Evolutionary conservation across 169 alveolate genomes (phyloP).

Genomic region (Hepatocystis sp.): DNA sequence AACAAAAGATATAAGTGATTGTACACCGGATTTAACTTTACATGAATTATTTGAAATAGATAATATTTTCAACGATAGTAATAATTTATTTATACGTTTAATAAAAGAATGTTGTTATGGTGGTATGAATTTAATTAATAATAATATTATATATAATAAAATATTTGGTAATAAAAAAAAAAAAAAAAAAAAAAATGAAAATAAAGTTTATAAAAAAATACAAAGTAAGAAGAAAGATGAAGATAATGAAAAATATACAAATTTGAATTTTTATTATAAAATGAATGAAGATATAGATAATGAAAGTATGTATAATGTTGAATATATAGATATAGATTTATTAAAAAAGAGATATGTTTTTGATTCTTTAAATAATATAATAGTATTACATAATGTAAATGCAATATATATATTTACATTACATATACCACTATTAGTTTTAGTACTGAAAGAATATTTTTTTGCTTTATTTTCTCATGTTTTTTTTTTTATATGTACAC

Average conservation of each 20-base stretch:
- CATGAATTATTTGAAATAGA: conserved; percentile 28
- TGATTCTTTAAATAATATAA: conserved; percentile 39
- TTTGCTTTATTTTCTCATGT: conserved; percentile 71
- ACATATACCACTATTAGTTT: conserved; percentile 34
- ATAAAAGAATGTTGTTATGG: conserved; percentile 57
- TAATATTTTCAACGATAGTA: conserved; percentile 16
- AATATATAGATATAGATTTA: conserved; percentile 29
- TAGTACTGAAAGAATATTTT: conserved; percentile 37
- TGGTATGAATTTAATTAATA: conserved; percentile 30
- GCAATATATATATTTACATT: conserved; percentile 56
- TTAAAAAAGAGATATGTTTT: conserved; percentile 29
- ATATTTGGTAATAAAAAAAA: conserved; percentile 7
- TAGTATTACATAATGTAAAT: conserved; percentile 65
- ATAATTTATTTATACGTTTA: conserved; percentile 3
- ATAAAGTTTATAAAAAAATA: background rate
- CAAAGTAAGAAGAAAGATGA: background rate
- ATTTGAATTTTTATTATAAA: too few species aligned
- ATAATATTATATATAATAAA: conserved; percentile 13
- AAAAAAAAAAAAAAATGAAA: background rate
- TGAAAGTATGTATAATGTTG: conserved; percentile 32
- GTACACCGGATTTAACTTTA: conserved; percentile 8
- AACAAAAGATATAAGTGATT: too few species aligned
- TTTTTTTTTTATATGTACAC: conserved; percentile 63
- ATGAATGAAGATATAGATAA: too few species aligned
- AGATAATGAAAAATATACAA: too few species aligned